Evolutionary conservation across 2,329 filamentous ascomycete genomes (phyloP).

Genomic region (Macrophomina tecta): DNA sequence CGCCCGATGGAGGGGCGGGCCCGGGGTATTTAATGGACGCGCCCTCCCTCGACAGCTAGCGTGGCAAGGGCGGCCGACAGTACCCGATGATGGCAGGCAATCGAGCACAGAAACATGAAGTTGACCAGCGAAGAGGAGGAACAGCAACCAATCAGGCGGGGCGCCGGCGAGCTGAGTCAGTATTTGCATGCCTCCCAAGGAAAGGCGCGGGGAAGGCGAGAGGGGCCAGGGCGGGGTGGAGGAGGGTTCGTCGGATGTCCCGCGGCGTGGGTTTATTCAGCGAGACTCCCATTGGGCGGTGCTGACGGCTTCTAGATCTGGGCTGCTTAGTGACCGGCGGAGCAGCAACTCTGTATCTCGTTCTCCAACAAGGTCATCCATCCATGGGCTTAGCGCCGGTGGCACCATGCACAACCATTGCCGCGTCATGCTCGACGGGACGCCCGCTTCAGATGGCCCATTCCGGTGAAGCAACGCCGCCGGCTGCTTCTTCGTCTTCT

Average conservation of each 20-base stretch:
- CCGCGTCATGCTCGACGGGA: background rate
- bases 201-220: background rate
- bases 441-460: background rate
- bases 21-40: background rate
- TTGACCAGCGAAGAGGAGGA: no score
- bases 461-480: background rate
- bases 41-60: no score
- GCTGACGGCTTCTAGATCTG: background rate
- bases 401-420: background rate
- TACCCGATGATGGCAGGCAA: background rate
- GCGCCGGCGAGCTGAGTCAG: no score
- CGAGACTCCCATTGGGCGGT: background rate
- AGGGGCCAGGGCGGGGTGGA: slow-evolving; percentile 4
- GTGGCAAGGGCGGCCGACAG: no score
- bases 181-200: background rate
- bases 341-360: background rate
- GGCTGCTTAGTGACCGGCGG: slow-evolving; percentile 8
- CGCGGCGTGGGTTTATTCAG: slow-evolving; percentile 11
- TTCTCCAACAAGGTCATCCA: background rate
- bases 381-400: background rate
- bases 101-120: background rate
- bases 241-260: background rate
- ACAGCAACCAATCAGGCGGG: no score
- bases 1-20: background rate
- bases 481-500: no score